Evolutionary conservation across 352 stramenopile genomes (phyloP).

Genomic region (Globisporangium camurandrum): DNA sequence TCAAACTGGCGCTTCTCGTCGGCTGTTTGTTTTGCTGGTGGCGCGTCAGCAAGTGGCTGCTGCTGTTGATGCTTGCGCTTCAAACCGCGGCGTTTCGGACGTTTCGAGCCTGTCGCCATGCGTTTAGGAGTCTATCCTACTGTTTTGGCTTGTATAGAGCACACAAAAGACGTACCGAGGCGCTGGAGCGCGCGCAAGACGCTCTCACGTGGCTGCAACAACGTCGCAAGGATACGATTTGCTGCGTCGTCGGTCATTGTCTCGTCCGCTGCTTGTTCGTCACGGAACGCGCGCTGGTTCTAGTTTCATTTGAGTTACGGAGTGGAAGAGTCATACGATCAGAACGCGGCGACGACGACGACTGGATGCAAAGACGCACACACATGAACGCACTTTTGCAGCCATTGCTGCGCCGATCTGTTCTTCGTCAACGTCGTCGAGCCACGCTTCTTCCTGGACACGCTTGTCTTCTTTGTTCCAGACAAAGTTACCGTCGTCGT

Average conservation of each 20-base stretch:
- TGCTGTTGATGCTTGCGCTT: too few species aligned
- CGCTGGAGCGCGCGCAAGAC: conserved; percentile 70
- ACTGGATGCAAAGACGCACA: neutral
- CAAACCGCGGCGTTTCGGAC: conserved; percentile 28
- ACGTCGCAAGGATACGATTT: conserved; percentile 38
- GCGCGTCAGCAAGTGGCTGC: conserved; percentile 20
- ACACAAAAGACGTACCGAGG: conserved; percentile 23
- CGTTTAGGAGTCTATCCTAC: neutral
- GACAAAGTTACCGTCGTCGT: conserved; percentile 70
- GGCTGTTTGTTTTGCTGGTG: conserved; percentile 27
- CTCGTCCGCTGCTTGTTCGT: conserved; percentile 46
- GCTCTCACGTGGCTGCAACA: conserved; percentile 65
- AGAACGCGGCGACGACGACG: neutral
- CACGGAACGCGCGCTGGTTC: conserved; percentile 45
- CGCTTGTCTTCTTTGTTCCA: conserved; percentile 71
- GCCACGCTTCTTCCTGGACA: conserved; percentile 79
- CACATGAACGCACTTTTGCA: conserved; percentile 30
- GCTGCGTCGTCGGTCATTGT: conserved; percentile 50
- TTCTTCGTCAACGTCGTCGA: conserved; percentile 64
- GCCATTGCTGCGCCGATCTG: conserved; percentile 55
- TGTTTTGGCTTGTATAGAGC: neutral
- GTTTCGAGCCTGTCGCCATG: conserved; percentile 34
- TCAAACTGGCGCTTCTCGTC: conserved; percentile 80
- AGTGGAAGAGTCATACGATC: too few species aligned
- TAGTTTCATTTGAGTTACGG: conserved; percentile 1